Conservation (phyloP, 768 basidiomycete species). For the Kondoa malvinella region DNA sequence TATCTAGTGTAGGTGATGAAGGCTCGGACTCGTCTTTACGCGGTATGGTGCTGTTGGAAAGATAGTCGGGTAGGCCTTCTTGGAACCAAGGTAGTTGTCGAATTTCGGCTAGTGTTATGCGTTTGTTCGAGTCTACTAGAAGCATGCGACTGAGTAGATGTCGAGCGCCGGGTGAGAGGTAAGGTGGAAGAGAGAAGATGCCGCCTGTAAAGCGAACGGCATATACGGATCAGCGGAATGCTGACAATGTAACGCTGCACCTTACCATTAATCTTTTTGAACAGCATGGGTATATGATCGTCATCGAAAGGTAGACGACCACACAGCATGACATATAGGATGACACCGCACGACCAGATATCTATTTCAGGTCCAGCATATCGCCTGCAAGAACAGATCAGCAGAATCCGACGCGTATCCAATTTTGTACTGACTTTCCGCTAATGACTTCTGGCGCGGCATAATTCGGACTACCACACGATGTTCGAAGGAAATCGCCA, state of each 20-base stretch:
- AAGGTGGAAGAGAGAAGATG: slow-evolving; percentile 63
- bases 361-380: slow-evolving; percentile 98
- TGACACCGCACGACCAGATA: slow-evolving; percentile 98
- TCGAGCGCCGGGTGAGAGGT: slow-evolving; percentile 59
- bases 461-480: slow-evolving; percentile 95
- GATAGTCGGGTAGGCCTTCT: slow-evolving; percentile 66
- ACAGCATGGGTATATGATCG: slow-evolving; percentile 78
- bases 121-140: slow-evolving; percentile 79
- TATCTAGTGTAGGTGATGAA: background rate
- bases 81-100: slow-evolving; percentile 80
- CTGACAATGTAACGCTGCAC: background rate
- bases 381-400: slow-evolving; percentile 33
- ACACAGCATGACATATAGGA: slow-evolving; percentile 93
- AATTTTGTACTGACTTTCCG: slow-evolving; percentile 48
- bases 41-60: slow-evolving; percentile 38
- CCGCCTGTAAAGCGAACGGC: slow-evolving; percentile 58
- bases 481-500: slow-evolving; percentile 90
- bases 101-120: slow-evolving; percentile 84
- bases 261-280: slow-evolving; percentile 74
- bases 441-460: slow-evolving; percentile 96
- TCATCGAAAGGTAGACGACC: slow-evolving; percentile 93
- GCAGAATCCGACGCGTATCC: background rate
- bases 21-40: background rate
- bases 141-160: slow-evolving; percentile 76
- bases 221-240: slow-evolving; percentile 12